phyloP scores from a whole-genome alignment of 1,139 yeast species.

The Blastobotrys niveus region DNA sequence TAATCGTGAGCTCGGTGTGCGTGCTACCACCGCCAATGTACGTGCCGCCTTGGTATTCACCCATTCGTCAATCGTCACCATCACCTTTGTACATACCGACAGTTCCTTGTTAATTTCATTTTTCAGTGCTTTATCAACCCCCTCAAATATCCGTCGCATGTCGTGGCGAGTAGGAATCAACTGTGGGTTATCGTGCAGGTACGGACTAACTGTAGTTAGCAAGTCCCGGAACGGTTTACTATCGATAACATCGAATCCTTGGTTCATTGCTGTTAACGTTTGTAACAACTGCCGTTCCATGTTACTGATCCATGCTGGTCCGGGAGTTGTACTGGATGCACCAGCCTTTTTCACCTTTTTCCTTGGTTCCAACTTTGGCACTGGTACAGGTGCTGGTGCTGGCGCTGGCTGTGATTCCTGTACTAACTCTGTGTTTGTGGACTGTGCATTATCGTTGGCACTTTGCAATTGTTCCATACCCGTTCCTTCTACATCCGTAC shows the following conservation, averaged over 20 bases:
- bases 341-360: no score
- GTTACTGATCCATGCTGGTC: slow-evolving; percentile 10
- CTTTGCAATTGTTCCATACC: not conserved
- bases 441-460: not conserved
- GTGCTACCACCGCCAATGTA: slow-evolving; percentile 13
- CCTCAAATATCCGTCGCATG: slow-evolving; percentile 9
- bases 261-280: slow-evolving; percentile 11
- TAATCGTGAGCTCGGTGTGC: slow-evolving; percentile 10
- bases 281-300: slow-evolving; percentile 14
- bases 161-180: slow-evolving; percentile 10
- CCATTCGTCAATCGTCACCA: slow-evolving; percentile 16
- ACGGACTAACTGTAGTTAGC: slow-evolving; percentile 11
- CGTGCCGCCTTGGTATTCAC: slow-evolving; percentile 10
- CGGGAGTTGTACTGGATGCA: not conserved
- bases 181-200: slow-evolving; percentile 6
- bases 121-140: slow-evolving; percentile 9
- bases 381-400: no score
- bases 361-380: no score
- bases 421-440: no score
- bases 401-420: no score
- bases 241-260: slow-evolving; percentile 11
- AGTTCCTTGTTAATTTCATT: slow-evolving; percentile 11
- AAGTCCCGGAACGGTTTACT: slow-evolving; percentile 12
- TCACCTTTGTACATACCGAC: slow-evolving; percentile 10
- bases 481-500: no score